Conservation (phyloP, 75 land plant genomes). For the Azolla pinnata region DNA sequence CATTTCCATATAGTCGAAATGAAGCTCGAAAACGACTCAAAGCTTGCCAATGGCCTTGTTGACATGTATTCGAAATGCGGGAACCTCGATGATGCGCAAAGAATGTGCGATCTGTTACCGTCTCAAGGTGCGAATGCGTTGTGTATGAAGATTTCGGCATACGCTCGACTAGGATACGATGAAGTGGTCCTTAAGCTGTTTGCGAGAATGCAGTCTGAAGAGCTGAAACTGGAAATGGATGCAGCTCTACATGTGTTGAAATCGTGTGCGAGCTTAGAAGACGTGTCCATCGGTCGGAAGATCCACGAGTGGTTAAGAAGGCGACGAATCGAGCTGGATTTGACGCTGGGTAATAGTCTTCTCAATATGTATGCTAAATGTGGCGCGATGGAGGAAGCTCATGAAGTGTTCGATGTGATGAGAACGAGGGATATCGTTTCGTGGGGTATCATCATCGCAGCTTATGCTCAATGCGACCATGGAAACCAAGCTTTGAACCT, state of each 20-base stretch:
- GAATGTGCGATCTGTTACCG: background rate
- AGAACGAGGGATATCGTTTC: background rate
- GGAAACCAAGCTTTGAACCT: background rate
- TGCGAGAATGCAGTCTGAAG: constrained; percentile 10
- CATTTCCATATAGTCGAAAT: too few species aligned
- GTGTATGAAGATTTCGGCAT: constrained; percentile 4
- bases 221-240: constrained; percentile 11
- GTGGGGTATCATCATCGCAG: constrained; percentile 12
- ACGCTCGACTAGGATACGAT: background rate
- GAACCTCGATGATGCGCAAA: constrained; percentile 5
- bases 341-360: background rate
- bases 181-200: background rate
- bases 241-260: constrained; percentile 14
- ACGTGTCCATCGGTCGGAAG: constrained; percentile 8
- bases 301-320: constrained; percentile 40
- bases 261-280: constrained; percentile 8
- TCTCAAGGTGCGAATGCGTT: background rate
- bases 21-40: too few species aligned
- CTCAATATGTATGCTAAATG: constrained; percentile 17
- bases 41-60: constrained; percentile 10
- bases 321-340: constrained; percentile 3
- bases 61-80: constrained; percentile 13
- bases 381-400: constrained; percentile 9
- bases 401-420: background rate
- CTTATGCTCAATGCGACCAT: constrained; percentile 6